Percentiles rank a stretch among this genome's conserved stretches.
Conservation (phyloP, 768 basidiomycete species). For the Phaeolepiota aurea region DNA sequence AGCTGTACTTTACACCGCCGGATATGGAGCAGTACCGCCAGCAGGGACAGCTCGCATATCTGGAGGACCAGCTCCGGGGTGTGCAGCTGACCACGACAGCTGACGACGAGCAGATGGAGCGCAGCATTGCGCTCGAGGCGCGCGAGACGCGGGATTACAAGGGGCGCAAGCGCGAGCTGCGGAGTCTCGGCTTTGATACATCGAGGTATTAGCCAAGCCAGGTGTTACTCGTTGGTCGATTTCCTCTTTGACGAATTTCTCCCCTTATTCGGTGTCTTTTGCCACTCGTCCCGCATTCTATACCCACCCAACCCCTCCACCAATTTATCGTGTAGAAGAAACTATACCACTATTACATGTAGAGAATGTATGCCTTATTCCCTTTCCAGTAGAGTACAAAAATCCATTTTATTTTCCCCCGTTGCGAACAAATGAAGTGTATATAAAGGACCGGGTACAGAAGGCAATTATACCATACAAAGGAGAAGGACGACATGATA, state of each 20-base stretch:
- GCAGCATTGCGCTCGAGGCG: constrained; percentile 21
- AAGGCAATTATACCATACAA: no score
- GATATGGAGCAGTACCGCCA: constrained; percentile 22
- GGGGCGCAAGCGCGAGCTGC: constrained; percentile 12
- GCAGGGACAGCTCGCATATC: constrained; percentile 28
- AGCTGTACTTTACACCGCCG: constrained; percentile 22
- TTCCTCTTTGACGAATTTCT: constrained; percentile 7
- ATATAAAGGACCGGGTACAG: no score
- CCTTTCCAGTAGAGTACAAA: no score
- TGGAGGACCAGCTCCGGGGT: constrained; percentile 27
- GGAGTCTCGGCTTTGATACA: constrained; percentile 15
- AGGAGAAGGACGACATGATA: no score
- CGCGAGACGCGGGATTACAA: constrained; percentile 16
- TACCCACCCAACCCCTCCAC: not conserved
- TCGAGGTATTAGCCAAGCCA: constrained; percentile 3
- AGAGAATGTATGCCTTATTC: no score
- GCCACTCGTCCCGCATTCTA: not conserved
- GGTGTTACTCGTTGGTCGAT: not conserved
- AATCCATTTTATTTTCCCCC: no score
- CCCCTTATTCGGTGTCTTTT: not conserved
- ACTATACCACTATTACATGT: no score
- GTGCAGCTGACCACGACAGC: constrained; percentile 15
- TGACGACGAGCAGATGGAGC: constrained; percentile 24
- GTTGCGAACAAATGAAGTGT: no score
- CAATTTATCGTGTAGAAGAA: no score